phyloP scores from a whole-genome alignment of 139 green algal species.

The Edaphochlamys debaryana region DNA sequence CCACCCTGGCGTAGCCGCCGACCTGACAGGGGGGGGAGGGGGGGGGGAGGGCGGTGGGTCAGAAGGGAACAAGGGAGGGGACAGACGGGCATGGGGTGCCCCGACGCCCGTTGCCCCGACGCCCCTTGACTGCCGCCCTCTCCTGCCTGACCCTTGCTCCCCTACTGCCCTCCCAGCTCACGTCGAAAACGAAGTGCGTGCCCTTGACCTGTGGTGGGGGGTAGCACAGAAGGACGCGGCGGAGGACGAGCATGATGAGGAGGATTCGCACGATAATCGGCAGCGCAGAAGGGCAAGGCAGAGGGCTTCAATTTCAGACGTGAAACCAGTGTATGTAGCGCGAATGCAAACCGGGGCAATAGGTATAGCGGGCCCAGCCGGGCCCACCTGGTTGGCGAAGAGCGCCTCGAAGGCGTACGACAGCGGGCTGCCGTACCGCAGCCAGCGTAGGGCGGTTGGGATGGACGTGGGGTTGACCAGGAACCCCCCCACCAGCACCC shows the following conservation, averaged over 20 bases:
- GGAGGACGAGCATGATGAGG: too few species aligned
- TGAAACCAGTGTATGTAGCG: too few species aligned
- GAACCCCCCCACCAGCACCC: constrained; percentile 76
- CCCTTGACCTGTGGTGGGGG: too few species aligned
- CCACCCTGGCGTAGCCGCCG: constrained; percentile 9
- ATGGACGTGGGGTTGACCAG: constrained; percentile 71
- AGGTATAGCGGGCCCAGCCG: too few species aligned
- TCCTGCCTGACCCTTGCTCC: not conserved
- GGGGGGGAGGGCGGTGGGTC: not conserved
- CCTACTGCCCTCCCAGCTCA: not conserved
- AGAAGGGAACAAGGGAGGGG: not conserved
- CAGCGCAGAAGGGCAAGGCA: too few species aligned
- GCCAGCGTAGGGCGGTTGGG: constrained; percentile 57
- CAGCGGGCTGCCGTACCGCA: constrained; percentile 55
- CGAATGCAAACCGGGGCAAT: too few species aligned
- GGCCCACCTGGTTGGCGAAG: constrained; percentile 70
- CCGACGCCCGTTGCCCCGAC: too few species aligned
- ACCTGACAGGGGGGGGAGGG: not conserved
- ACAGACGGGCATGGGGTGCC: not conserved
- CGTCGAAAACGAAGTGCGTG: constrained; percentile 25
- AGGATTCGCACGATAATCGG: too few species aligned
- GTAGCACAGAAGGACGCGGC: too few species aligned
- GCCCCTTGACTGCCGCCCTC: too few species aligned
- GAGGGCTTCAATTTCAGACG: too few species aligned
- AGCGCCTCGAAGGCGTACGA: constrained; percentile 65